Conservation (phyloP, 164 flowering plant genomes). For the Nymphaea colorata region DNA sequence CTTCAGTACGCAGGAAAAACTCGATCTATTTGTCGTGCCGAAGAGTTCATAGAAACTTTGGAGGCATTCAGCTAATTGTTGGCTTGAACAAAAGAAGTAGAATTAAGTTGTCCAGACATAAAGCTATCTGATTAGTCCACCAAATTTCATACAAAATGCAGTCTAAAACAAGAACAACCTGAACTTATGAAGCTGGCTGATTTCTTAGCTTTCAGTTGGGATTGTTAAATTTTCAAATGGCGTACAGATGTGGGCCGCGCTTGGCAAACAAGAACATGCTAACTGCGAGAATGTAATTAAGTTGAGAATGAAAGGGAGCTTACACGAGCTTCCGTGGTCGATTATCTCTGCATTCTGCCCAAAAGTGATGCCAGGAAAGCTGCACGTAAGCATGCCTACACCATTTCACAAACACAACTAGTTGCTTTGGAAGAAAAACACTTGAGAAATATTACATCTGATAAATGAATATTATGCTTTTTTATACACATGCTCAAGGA, state of each 20-base stretch:
- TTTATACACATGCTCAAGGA: too few species aligned
- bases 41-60: too few species aligned
- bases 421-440: neutral
- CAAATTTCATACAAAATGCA: too few species aligned
- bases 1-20: too few species aligned
- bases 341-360: slow-evolving; percentile 20
- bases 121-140: too few species aligned
- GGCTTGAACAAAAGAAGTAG: too few species aligned
- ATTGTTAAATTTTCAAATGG: neutral
- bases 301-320: neutral
- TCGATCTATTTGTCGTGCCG: too few species aligned
- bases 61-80: too few species aligned
- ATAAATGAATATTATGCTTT: neutral
- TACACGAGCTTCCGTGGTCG: slow-evolving; percentile 17
- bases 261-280: neutral
- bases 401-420: neutral
- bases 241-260: neutral
- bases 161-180: too few species aligned
- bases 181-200: too few species aligned
- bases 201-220: too few species aligned
- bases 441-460: neutral
- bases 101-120: too few species aligned
- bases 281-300: neutral
- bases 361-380: slow-evolving; percentile 21
- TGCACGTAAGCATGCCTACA: slow-evolving; percentile 11